Base-by-base conservation (phyloP, 192 early-diverging fungal genomes). In the Chytriomyces confervae region DNA sequence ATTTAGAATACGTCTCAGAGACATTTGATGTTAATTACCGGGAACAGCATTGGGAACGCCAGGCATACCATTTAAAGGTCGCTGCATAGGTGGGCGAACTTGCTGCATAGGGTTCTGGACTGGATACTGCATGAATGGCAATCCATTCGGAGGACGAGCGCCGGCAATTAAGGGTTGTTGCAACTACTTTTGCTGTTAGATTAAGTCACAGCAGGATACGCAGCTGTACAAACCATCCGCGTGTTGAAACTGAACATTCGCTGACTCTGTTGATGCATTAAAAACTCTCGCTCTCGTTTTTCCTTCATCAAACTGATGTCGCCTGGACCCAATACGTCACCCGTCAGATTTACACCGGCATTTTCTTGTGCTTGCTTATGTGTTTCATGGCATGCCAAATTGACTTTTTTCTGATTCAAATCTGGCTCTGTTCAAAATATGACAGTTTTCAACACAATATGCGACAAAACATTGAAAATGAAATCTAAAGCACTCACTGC, bases 341-440 rank as follows among this genome's bases (percentile, higher is more conserved):
- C 76, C 11, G 51, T 50, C 1, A 83, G 27, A 64, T 83, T 79
- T 13, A 84, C 76, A 8, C 82, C 82, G 62, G 79, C 78, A 61
- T 77, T 74, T n/a, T 76, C 76, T 69, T 84, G 82, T 18, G 77
- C 65, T 46, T 80, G 79, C 48, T 80, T 76, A 57, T 84, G 82
- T 9, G 82, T 84, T 18, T 84, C 82, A 69, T 84, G 82, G 24
- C 76, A 60, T 8, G 71, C 66, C 11, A 84, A 43, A 46, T 71
- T 80, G 13, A 84, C 76, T 18, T 68, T 70, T 50, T 64, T 77
- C 23, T 70, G 77, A 5, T 20, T n/a, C 10, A 23, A 62, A 9
- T 62, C 47, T n/a, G 60, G 61, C 44, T 61, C 62, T 72, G 23
- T 70, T 23, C 24, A 36, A 61, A 66, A 36, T 5, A 73, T 1